Evolutionary conservation across 768 basidiomycete species (phyloP).

Genomic region (Auricularia heimuer): DNA sequence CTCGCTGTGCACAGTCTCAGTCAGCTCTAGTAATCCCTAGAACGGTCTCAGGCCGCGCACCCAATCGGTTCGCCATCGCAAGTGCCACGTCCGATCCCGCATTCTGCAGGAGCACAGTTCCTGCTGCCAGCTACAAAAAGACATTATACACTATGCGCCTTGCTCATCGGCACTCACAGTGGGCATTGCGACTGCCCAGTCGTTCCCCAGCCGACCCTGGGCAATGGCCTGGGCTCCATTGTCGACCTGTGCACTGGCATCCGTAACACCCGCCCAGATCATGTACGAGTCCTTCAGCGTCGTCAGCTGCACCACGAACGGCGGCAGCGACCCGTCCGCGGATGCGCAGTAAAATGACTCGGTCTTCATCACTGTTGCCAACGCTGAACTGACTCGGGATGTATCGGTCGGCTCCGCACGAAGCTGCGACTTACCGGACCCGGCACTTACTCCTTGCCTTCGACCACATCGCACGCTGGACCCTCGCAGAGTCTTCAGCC

Average conservation of each 20-base stretch:
- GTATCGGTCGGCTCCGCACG: too few species aligned
- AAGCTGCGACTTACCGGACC: too few species aligned
- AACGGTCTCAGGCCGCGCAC: slow-evolving; percentile 31
- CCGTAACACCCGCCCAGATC: slow-evolving; percentile 69
- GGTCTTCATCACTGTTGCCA: neutral
- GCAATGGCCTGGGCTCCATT: slow-evolving; percentile 27
- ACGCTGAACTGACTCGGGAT: too few species aligned
- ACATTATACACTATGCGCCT: neutral
- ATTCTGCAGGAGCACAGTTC: slow-evolving; percentile 56
- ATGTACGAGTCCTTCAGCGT: slow-evolving; percentile 64
- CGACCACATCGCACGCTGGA: too few species aligned
- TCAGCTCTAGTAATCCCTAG: slow-evolving; percentile 10
- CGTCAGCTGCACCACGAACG: slow-evolving; percentile 54
- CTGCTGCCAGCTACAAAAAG: slow-evolving; percentile 25
- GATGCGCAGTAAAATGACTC: slow-evolving; percentile 10
- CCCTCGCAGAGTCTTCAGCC: too few species aligned
- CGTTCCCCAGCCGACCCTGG: slow-evolving; percentile 50
- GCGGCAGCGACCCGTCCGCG: neutral
- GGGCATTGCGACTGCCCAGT: slow-evolving; percentile 84
- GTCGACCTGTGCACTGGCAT: slow-evolving; percentile 32
- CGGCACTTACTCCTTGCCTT: too few species aligned
- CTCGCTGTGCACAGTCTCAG: slow-evolving; percentile 35
- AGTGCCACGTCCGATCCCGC: slow-evolving; percentile 51
- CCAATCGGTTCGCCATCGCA: slow-evolving; percentile 72
- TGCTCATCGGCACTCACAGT: slow-evolving; percentile 17